These are phyloP conservation scores for Raphidocelis subcapitata DNA, from an alignment of 139 green algal genomes.

Conservation along the genomic window DNA sequence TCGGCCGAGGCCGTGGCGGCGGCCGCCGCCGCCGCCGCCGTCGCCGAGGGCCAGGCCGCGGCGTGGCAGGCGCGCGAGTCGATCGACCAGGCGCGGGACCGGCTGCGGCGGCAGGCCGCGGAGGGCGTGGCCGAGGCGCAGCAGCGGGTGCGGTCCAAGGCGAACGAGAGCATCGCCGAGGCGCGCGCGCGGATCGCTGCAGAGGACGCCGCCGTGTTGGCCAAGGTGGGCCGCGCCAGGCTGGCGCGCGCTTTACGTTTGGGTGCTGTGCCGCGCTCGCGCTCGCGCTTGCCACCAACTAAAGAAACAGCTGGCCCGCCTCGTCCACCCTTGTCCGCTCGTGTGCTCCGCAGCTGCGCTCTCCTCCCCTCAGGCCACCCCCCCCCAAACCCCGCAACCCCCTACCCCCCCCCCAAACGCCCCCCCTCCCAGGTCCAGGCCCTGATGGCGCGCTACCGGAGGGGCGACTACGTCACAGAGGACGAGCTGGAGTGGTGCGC, in stretches of 20 bases:
- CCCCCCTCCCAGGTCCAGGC: constrained; percentile 17
- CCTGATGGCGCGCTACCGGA: constrained; percentile 43
- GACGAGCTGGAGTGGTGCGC: constrained; percentile 54
- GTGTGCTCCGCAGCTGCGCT: neutral
- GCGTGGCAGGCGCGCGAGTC: constrained; percentile 5
- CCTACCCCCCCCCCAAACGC: no score
- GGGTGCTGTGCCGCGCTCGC: neutral
- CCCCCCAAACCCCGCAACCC: no score
- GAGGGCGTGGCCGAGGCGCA: constrained; percentile 25
- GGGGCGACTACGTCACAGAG: constrained; percentile 46
- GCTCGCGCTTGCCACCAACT: no score
- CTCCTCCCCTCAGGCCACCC: neutral
- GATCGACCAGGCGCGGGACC: constrained; percentile 19
- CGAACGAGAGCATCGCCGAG: constrained; percentile 23
- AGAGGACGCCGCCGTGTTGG: constrained; percentile 19
- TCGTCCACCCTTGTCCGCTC: neutral
- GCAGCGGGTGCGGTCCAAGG: constrained; percentile 17
- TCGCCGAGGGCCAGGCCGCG: neutral
- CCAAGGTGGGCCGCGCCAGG: neutral
- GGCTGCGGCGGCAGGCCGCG: constrained; percentile 22
- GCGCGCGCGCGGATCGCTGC: constrained; percentile 25
- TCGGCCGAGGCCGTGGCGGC: constrained; percentile 23
- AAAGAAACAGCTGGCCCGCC: neutral
- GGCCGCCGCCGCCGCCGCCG: constrained; percentile 18
- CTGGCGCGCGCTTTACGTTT: neutral